phyloP scores from a whole-genome alignment of 164 flowering plant species.

The Vitis rupestris region DNA sequence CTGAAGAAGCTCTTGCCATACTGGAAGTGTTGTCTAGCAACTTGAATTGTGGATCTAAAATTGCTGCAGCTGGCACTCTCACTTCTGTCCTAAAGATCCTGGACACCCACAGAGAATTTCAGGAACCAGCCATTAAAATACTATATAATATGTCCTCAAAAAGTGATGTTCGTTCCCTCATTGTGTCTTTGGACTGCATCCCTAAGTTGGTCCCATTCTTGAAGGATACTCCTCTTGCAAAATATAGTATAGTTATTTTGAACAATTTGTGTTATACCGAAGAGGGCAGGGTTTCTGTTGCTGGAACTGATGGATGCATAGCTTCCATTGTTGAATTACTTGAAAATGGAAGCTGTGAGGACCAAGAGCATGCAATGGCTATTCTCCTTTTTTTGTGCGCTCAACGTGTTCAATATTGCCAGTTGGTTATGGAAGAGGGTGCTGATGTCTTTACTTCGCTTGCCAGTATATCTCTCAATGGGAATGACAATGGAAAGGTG shows the following conservation, averaged over 20 bases:
- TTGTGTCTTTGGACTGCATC: constrained; percentile 40
- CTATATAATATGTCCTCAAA: constrained; percentile 47
- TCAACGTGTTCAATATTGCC: constrained; percentile 48
- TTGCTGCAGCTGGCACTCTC: constrained; percentile 53
- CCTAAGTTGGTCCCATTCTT: constrained; percentile 54
- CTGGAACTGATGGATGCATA: constrained; percentile 65
- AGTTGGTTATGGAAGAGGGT: constrained; percentile 66
- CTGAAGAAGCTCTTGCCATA: constrained; percentile 50
- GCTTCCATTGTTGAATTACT: constrained; percentile 56
- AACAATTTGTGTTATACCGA: constrained; percentile 46
- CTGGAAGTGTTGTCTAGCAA: constrained; percentile 49
- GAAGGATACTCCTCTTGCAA: constrained; percentile 36
- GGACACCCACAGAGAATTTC: constrained; percentile 31
- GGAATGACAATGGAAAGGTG: constrained; percentile 51
- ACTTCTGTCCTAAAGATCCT: constrained; percentile 42
- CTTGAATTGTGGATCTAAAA: constrained; percentile 23
- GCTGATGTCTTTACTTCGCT: constrained; percentile 62
- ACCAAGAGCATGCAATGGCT: constrained; percentile 66
- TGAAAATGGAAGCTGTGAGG: constrained; percentile 46
- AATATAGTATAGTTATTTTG: constrained; percentile 43
- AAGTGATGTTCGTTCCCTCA: constrained; percentile 28
- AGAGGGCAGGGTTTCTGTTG: constrained; percentile 45
- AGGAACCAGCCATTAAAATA: constrained; percentile 46
- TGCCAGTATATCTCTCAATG: constrained; percentile 45
- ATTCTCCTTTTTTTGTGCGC: constrained; percentile 69